Base-by-base conservation (phyloP, 2,329 filamentous ascomycete species). In the Venturia carpophila region DNA sequence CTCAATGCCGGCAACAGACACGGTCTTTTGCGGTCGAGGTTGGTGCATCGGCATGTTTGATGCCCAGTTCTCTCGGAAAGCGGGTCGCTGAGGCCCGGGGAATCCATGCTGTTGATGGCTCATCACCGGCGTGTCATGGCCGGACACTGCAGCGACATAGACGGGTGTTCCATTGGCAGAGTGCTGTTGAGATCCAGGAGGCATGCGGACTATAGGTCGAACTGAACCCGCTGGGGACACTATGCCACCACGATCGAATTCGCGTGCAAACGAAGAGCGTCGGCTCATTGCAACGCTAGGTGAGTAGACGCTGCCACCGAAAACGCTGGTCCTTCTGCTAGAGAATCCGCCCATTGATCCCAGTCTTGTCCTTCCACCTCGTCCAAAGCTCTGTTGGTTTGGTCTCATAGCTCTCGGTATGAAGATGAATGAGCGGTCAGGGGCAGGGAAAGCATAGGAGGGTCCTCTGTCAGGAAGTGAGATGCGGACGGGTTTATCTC, bases 401-500 rank as follows among this genome's bases (percentile, higher is more conserved):
- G 94, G 94, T 69, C 94, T 86, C 79, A 97, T 84, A 13, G 93
- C 93, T 69, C 94, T 85, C 15, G 94, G 94, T 67, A 99, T 99
- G 77, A 99, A 99, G 71, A 97, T 96, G 75, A 99, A 99, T 0
- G 94, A 97, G 69, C 94, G 83, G 71, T 97, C 92, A 60, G 85
- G 82, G 1, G 92, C 89, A 6, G 94, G 94, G 76, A 94, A 96
- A 67, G 97, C 92, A 75, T 97, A 97, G 68, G 90, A 86, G 43
- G 91, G 90, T 15, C 86, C 80, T 68, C 89, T 84, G 37, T 89
- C 83, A 1, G 94, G 93, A 52, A 99, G 81, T 10, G 92, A 97
- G 69, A 99, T 91, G 62, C 94, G 88, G 49, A 97, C 94, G 9
- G 94, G 94, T 75, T 97, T 99, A 79, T 99, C 94, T 71, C 94